A percentile compares a stretch with the other conserved stretches of the same genome.
These are phyloP conservation scores for Neofusicoccum ribis DNA, from an alignment of 2,329 filamentous ascomycete genomes.

Conservation along the genomic window DNA sequence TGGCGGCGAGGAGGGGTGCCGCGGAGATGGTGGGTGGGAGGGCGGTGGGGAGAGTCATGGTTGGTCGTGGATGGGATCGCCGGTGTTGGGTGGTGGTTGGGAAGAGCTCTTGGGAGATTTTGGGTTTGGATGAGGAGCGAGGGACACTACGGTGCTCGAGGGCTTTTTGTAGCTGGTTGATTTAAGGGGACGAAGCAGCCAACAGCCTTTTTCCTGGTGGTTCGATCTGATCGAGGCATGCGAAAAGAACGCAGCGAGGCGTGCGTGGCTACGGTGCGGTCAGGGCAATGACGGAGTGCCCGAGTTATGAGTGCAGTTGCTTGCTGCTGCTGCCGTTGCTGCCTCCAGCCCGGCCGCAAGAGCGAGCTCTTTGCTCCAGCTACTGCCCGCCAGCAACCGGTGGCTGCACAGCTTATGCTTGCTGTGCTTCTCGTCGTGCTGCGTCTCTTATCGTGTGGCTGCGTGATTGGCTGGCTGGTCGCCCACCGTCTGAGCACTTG, in stretches of 20 bases:
- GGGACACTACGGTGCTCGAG: background rate
- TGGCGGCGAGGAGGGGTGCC: conserved; percentile 27
- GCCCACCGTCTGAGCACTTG: background rate
- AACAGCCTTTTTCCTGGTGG: background rate
- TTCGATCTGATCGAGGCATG: background rate
- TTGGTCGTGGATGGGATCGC: background rate
- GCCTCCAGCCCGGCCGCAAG: background rate
- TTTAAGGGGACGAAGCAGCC: background rate
- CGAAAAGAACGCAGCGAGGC: background rate
- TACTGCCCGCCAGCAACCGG: background rate
- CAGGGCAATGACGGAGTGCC: background rate
- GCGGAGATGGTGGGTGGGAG: background rate
- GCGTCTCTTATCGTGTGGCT: conserved; percentile 9
- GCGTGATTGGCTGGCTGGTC: background rate
- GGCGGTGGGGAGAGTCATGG: background rate
- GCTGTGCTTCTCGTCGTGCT: background rate
- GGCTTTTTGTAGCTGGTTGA: background rate
- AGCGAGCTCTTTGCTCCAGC: background rate
- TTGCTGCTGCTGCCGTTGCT: background rate
- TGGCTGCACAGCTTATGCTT: conserved; percentile 3
- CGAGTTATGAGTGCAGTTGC: background rate
- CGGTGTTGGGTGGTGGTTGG: background rate
- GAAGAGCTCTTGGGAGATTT: background rate
- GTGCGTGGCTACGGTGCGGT: background rate
- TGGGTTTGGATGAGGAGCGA: background rate